Evolutionary conservation across 768 basidiomycete genomes (phyloP).

Genomic region (Lactarius akahatsu): DNA sequence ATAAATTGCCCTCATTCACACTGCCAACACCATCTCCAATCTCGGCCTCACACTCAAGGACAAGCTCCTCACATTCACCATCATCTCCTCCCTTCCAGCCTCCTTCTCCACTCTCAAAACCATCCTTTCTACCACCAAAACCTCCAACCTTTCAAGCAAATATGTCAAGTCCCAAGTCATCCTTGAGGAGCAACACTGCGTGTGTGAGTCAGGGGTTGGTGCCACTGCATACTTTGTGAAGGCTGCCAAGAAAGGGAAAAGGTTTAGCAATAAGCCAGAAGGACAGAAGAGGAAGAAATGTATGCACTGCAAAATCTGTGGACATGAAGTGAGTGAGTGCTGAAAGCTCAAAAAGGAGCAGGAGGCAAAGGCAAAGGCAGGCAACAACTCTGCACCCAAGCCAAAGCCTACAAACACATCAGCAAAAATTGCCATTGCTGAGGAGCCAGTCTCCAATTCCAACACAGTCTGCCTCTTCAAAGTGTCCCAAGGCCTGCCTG

Average conservation of each 20-base stretch:
- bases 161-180: slow-evolving; percentile 19
- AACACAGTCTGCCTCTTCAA: background rate
- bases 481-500: slow-evolving; percentile 16
- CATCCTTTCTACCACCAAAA: slow-evolving; percentile 28
- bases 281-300: background rate
- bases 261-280: background rate
- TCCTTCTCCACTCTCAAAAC: slow-evolving; percentile 32
- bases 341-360: too few relatives aligned
- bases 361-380: too few relatives aligned
- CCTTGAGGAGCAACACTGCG: slow-evolving; percentile 22
- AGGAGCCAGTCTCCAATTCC: background rate
- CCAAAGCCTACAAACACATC: background rate
- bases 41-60: too few relatives aligned
- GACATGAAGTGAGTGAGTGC: background rate
- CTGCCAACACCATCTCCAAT: too few relatives aligned
- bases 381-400: too few relatives aligned
- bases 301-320: slow-evolving; percentile 1
- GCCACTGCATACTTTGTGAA: background rate
- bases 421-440: background rate
- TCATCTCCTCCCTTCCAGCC: slow-evolving; percentile 31
- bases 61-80: slow-evolving; percentile 31
- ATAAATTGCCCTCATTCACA: too few relatives aligned
- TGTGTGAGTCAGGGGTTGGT: background rate
- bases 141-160: slow-evolving; percentile 20
- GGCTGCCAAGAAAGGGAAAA: background rate